Percentiles rank a stretch among this genome's conserved stretches.
Conservation (phyloP, 306 rosid species). For the Canavalia gladiata region DNA sequence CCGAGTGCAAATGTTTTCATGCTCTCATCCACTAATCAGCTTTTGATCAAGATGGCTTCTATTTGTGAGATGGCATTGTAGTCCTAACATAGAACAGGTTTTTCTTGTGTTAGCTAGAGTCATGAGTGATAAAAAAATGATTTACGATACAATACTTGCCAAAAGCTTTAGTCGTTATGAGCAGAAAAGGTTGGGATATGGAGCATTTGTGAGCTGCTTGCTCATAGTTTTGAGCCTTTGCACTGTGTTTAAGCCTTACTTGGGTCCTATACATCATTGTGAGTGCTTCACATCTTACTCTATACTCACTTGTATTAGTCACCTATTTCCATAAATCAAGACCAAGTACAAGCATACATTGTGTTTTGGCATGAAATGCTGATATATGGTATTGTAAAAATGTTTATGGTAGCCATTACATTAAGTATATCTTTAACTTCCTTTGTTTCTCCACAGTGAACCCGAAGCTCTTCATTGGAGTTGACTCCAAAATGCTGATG, state of each 20-base stretch:
- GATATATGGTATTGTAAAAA: conserved; percentile 1
- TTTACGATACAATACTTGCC: conserved; percentile 71
- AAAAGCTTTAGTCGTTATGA: conserved; percentile 87
- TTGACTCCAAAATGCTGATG: conserved; percentile 64
- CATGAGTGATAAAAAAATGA: conserved; percentile 44
- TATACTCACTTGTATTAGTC: conserved; percentile 20
- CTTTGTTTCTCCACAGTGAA: conserved; percentile 62
- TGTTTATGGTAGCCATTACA: conserved; percentile 2
- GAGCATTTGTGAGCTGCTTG: conserved; percentile 74
- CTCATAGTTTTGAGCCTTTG: conserved; percentile 66
- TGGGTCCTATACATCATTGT: conserved; percentile 71
- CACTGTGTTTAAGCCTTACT: conserved; percentile 74
- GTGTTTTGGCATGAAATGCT: conserved; percentile 45
- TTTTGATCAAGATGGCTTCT: conserved; percentile 31
- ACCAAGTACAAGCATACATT: conserved; percentile 31
- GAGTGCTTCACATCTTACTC: conserved; percentile 52
- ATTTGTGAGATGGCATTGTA: conserved; percentile 47
- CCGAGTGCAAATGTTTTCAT: background rate
- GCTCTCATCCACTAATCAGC: conserved; percentile 38
- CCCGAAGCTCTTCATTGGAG: conserved; percentile 58
- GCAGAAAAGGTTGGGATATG: conserved; percentile 79
- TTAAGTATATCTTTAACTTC: conserved; percentile 13
- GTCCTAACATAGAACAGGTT: conserved; percentile 37
- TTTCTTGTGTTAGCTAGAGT: background rate
- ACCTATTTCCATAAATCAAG: conserved; percentile 4